Base-by-base conservation (phyloP, 768 basidiomycete genomes). In the Mycena leptocephala region DNA sequence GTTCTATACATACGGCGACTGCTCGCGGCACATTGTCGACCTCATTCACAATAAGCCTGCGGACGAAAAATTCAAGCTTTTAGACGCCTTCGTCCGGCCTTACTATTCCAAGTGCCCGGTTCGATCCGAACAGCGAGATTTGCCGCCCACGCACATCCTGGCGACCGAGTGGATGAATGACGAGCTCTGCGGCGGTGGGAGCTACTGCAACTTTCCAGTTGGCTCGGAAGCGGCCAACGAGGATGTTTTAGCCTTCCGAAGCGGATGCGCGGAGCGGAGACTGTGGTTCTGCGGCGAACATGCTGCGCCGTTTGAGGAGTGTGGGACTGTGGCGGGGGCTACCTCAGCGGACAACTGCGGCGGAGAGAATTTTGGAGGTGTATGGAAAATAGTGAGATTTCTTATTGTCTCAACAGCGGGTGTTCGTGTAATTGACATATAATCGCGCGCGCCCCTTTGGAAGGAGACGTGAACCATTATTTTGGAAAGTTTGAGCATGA, bases 251-350 rank as follows among this genome's bases (percentile, higher is more conserved):
- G 76, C 76, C 11, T 74, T 79, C 43, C 65, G 76, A 33, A 39
- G 41, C 16, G 76, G 79, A n/a, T 78, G 76, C 39, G 41, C 35
- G 2, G 79, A 76, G 41, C 66, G 74, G 39, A 70, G 72, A 22
- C 41, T 79, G 48, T 79, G 76, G 79, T 78, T 79, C 61, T 79
- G 79, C 53, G 79, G 79, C 18, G 79, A 79, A 62, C 76, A 79
- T 58, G 76, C 79, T 22, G 73, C 76, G 20, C 79, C 79, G 30
- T 79, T 79, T 65, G 79, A 79, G 8, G 79, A 77, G 51, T 79
- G 79, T 51, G 79, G 79, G 65, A 79, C 79, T 5, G 76, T 77
- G 9, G 79, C 79, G 28, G 79, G 79, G 16, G 79, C 76, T 79
- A 79, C 30, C 35, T 79, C 48, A 77, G 74, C 33, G 76, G 79